Conservation (phyloP, 495 filamentous ascomycete genomes). For the Penicillium salamii region DNA sequence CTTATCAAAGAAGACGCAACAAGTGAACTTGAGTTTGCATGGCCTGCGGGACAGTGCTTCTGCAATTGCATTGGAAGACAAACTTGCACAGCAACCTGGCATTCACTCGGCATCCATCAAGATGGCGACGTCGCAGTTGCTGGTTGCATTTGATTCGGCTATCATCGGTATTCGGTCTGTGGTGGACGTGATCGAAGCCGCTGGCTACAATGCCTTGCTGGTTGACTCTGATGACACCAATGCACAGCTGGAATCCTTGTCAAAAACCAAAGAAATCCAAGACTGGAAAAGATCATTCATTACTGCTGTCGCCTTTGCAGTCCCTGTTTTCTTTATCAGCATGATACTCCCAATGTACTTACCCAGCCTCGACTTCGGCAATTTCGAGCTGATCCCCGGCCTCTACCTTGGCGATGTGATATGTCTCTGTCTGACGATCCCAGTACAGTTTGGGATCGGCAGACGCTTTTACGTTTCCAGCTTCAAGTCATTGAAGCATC, state of each 20-base stretch:
- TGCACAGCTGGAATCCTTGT: slow-evolving; percentile 90
- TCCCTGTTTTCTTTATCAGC: slow-evolving; percentile 89
- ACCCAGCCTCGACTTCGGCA: slow-evolving; percentile 69
- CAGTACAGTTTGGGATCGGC: slow-evolving; percentile 95
- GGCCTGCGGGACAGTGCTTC: slow-evolving; percentile 69
- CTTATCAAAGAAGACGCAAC: slow-evolving; percentile 35
- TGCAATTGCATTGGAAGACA: slow-evolving; percentile 68
- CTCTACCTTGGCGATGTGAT: slow-evolving; percentile 84
- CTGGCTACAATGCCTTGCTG: slow-evolving; percentile 83
- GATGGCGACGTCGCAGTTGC: slow-evolving; percentile 63
- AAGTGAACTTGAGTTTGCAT: slow-evolving; percentile 76
- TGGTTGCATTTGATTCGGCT: slow-evolving; percentile 65
- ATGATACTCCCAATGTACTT: slow-evolving; percentile 86
- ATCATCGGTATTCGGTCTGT: slow-evolving; percentile 75
- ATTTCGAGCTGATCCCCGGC: slow-evolving; percentile 62
- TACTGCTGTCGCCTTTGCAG: slow-evolving; percentile 71
- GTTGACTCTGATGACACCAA: slow-evolving; percentile 94
- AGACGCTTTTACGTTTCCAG: slow-evolving; percentile 88
- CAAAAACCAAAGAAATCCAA: slow-evolving; percentile 93
- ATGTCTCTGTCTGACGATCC: slow-evolving; percentile 79
- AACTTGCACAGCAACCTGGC: slow-evolving; percentile 62
- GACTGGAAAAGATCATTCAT: slow-evolving; percentile 84
- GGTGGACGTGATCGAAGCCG: slow-evolving; percentile 75
- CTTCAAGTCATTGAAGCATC: slow-evolving; percentile 86
- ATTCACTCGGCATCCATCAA: slow-evolving; percentile 70